Evolutionary conservation across 2,329 filamentous ascomycete genomes (phyloP).

Genomic region (Aspergillus fijiensis): DNA sequence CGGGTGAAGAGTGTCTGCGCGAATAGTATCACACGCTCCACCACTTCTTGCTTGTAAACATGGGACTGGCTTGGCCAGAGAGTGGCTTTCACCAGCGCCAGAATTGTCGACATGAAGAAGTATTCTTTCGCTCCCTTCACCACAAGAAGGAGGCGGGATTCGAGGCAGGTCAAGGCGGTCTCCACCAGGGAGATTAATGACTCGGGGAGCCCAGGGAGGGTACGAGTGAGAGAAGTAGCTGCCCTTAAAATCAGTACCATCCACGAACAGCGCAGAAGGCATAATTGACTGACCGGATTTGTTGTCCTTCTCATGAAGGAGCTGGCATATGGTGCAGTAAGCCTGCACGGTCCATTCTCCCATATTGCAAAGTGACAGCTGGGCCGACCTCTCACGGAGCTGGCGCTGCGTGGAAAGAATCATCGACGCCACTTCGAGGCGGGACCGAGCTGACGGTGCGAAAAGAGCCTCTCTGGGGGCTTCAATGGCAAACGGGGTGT

Average conservation of each 20-base stretch:
- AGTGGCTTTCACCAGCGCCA: conserved; percentile 35
- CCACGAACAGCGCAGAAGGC: background rate
- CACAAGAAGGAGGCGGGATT: conserved; percentile 32
- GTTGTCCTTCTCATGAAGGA: conserved; percentile 29
- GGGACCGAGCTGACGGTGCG: conserved; percentile 34
- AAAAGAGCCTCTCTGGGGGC: conserved; percentile 34
- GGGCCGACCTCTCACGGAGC: conserved; percentile 33
- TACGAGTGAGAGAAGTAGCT: conserved; percentile 23
- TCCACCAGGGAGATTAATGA: conserved; percentile 36
- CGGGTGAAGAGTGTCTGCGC: conserved; percentile 37
- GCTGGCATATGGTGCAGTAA: conserved; percentile 38
- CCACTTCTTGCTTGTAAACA: conserved; percentile 36
- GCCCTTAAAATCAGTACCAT: background rate
- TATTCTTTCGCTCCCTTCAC: conserved; percentile 42
- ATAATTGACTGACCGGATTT: conserved; percentile 23
- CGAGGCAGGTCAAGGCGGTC: conserved; percentile 29
- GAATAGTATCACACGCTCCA: conserved; percentile 37
- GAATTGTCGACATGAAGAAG: conserved; percentile 40
- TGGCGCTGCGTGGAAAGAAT: conserved; percentile 40
- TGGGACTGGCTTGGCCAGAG: conserved; percentile 35
- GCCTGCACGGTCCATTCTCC: conserved; percentile 41
- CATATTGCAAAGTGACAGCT: conserved; percentile 34
- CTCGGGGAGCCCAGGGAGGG: conserved; percentile 33
- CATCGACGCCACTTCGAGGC: conserved; percentile 38
- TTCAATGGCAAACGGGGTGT: conserved; percentile 41